Conservation (phyloP, 2,329 filamentous ascomycete species). For the Pseudogymnoascus sp. region DNA sequence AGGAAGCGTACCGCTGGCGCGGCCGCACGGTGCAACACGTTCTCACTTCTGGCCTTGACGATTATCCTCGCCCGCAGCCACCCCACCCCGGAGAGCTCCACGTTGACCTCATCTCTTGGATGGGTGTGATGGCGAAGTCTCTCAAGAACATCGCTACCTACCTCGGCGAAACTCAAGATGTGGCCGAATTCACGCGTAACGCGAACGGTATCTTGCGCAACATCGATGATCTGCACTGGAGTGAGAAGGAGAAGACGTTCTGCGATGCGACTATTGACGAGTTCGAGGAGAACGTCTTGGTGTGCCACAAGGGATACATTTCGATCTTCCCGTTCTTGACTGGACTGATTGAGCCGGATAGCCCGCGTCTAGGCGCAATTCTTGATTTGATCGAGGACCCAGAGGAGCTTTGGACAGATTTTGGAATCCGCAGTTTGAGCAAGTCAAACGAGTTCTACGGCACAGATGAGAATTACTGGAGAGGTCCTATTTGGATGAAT, state of each 20-base stretch:
- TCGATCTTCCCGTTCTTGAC: constrained; percentile 88
- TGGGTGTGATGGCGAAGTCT: constrained; percentile 92
- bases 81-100: constrained; percentile 95
- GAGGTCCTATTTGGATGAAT: constrained; percentile 89
- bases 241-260: constrained; percentile 70
- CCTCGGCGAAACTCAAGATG: constrained; percentile 72
- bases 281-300: constrained; percentile 81
- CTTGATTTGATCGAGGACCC: constrained; percentile 74
- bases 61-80: constrained; percentile 89
- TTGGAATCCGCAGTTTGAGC: constrained; percentile 86
- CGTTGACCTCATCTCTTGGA: constrained; percentile 90
- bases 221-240: constrained; percentile 92
- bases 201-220: constrained; percentile 76
- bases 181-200: constrained; percentile 62
- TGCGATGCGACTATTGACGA: constrained; percentile 95
- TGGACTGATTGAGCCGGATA: constrained; percentile 68
- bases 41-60: constrained; percentile 87
- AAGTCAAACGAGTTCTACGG: constrained; percentile 77
- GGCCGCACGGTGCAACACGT: constrained; percentile 82
- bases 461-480: constrained; percentile 95
- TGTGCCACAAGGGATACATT: constrained; percentile 96
- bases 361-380: constrained; percentile 65
- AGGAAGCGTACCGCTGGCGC: constrained; percentile 92
- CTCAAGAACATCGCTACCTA: constrained; percentile 71
- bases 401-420: constrained; percentile 80